These are phyloP conservation scores for Tilletia horrida DNA, from an alignment of 1,284 basidiomycete genomes.

Conservation along the genomic window DNA sequence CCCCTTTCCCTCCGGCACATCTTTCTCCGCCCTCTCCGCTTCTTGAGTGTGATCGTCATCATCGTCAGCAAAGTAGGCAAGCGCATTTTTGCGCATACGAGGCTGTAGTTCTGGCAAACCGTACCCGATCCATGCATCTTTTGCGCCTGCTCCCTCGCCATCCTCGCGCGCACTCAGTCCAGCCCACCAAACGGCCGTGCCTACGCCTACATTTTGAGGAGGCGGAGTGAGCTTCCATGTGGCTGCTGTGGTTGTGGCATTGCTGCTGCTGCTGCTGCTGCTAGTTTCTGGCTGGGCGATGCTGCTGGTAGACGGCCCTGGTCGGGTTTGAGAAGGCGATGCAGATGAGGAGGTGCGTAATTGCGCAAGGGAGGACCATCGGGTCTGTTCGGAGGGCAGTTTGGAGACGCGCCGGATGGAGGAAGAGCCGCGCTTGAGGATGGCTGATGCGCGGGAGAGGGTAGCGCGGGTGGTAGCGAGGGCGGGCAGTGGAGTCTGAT, in stretches of 20 bases:
- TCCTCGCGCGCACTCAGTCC: background rate
- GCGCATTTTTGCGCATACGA: background rate
- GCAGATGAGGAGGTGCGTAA: background rate
- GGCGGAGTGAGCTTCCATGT: background rate
- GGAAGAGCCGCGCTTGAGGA: background rate
- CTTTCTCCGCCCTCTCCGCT: too few relatives aligned
- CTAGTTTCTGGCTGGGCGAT: too few relatives aligned
- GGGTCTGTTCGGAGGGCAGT: background rate
- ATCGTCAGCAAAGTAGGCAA: constrained; percentile 13
- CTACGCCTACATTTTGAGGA: constrained; percentile 8
- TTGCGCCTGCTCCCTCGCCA: constrained; percentile 13
- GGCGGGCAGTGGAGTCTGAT: constrained; percentile 2
- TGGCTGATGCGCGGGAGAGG: constrained; percentile 8
- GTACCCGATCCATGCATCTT: constrained; percentile 13
- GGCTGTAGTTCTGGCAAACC: constrained; percentile 11
- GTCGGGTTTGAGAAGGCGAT: too few relatives aligned
- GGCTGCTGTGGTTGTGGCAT: background rate
- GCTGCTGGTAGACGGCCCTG: too few relatives aligned
- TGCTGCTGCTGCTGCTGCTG: too few relatives aligned
- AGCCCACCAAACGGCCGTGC: constrained; percentile 10
- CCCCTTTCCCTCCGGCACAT: background rate
- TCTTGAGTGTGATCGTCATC: background rate
- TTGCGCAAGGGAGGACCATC: background rate
- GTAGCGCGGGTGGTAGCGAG: constrained; percentile 4
- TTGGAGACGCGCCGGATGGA: constrained; percentile 13